Percentiles rank a stretch among this genome's conserved stretches.
Conservation (phyloP, 73 alveolate species). For the Urostyla sp. region DNA sequence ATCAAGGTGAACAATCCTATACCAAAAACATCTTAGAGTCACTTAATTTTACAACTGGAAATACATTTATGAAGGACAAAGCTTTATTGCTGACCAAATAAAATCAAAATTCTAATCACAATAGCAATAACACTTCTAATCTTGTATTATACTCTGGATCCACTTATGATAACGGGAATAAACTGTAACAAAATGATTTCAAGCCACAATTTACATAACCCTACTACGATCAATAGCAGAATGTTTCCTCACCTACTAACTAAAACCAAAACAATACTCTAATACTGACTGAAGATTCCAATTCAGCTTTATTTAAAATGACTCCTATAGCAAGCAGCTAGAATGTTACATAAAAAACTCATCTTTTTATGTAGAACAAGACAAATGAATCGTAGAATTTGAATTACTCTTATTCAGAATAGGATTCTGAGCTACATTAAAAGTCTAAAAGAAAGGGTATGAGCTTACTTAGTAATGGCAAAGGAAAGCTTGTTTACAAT, state of each 20-base stretch:
- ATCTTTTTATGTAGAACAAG: constrained; percentile 12
- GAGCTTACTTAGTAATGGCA: too few relatives aligned
- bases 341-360: constrained; percentile 28
- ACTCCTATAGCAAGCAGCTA: constrained; percentile 44
- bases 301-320: constrained; percentile 29
- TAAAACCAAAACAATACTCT: constrained; percentile 5
- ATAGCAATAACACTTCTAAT: constrained; percentile 7
- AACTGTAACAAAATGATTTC: constrained; percentile 6
- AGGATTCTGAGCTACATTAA: constrained; percentile 48
- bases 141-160: constrained; percentile 35
- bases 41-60: constrained; percentile 38
- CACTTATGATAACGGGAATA: constrained; percentile 27
- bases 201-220: too few relatives aligned
- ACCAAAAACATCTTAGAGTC: constrained; percentile 28
- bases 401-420: constrained; percentile 40
- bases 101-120: too few relatives aligned
- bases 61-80: constrained; percentile 30
- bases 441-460: too few relatives aligned
- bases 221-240: too few relatives aligned
- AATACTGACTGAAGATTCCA: constrained; percentile 23
- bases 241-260: neutral
- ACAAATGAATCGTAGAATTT: constrained; percentile 24
- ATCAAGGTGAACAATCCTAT: constrained; percentile 31
- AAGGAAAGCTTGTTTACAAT: too few relatives aligned
- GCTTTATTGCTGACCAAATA: too few relatives aligned